Conservation (phyloP, 495 filamentous ascomycete genomes). For the Aspergillus diversus region DNA sequence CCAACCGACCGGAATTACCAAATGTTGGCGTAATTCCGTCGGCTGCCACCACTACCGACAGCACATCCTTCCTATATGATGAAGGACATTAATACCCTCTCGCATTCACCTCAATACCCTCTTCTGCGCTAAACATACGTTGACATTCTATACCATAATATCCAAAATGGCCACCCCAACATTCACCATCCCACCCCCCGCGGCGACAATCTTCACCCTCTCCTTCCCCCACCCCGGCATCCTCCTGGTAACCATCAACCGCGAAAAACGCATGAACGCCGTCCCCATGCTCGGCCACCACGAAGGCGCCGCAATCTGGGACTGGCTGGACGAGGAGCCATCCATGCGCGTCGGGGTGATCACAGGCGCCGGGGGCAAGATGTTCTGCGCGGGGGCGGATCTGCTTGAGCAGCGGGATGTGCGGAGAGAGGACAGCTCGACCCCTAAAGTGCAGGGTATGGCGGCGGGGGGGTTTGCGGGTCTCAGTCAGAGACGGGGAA, state of each 20-base stretch:
- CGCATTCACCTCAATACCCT: too few species aligned
- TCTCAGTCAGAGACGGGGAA: constrained; percentile 30
- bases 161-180: neutral
- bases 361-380: constrained; percentile 51
- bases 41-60: too few species aligned
- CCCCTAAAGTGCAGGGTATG: neutral
- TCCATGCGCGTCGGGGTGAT: constrained; percentile 48
- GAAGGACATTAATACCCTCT: too few species aligned
- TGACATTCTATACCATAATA: too few species aligned
- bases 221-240: constrained; percentile 36
- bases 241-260: constrained; percentile 39
- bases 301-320: constrained; percentile 46
- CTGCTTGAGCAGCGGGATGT: neutral
- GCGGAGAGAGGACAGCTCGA: neutral
- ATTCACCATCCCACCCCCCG: constrained; percentile 16
- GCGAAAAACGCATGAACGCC: constrained; percentile 43
- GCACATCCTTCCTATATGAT: too few species aligned
- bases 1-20: too few species aligned
- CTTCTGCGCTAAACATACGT: too few species aligned
- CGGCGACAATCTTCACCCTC: constrained; percentile 17
- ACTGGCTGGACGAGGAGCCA: constrained; percentile 54
- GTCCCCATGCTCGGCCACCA: constrained; percentile 42
- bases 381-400: constrained; percentile 50
- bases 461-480: constrained; percentile 31
- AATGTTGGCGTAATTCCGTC: too few species aligned